A percentile compares a stretch with the other conserved stretches of the same genome.
phyloP scores from a whole-genome alignment of 306 rosid species.

The Carpinus viminea region DNA sequence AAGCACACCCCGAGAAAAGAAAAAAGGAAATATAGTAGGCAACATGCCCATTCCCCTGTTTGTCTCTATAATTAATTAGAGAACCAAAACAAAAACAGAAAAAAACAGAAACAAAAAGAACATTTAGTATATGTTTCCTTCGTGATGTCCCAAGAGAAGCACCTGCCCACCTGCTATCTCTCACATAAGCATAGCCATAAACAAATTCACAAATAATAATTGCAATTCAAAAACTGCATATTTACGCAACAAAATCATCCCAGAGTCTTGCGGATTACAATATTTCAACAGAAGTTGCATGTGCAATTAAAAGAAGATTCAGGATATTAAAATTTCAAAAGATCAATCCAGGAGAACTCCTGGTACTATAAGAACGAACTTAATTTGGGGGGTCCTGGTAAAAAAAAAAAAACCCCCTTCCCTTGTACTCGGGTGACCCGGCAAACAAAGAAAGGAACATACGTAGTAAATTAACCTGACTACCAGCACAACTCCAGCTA shows the following conservation, averaged over 20 bases:
- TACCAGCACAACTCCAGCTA: neutral
- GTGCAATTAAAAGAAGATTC: neutral
- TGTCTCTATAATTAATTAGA: neutral
- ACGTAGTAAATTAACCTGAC: neutral
- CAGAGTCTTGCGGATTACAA: neutral
- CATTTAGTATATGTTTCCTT: neutral
- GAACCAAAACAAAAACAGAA: neutral
- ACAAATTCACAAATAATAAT: neutral
- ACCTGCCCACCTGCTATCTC: conserved; percentile 5
- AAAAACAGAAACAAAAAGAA: neutral
- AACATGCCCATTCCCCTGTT: too few species aligned
- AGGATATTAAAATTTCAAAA: neutral
- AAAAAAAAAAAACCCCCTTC: too few species aligned
- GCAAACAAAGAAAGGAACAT: too few species aligned
- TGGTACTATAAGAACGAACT: too few species aligned
- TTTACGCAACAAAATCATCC: neutral
- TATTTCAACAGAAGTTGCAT: neutral
- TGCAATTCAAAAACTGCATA: neutral
- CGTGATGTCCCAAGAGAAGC: neutral
- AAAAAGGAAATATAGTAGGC: neutral
- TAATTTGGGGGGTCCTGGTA: neutral
- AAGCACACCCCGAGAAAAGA: neutral
- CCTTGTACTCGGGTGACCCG: too few species aligned
- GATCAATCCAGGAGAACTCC: neutral
- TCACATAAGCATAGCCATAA: neutral